Conservation (phyloP, 2,329 filamentous ascomycete genomes). For the Fusarium foetens region DNA sequence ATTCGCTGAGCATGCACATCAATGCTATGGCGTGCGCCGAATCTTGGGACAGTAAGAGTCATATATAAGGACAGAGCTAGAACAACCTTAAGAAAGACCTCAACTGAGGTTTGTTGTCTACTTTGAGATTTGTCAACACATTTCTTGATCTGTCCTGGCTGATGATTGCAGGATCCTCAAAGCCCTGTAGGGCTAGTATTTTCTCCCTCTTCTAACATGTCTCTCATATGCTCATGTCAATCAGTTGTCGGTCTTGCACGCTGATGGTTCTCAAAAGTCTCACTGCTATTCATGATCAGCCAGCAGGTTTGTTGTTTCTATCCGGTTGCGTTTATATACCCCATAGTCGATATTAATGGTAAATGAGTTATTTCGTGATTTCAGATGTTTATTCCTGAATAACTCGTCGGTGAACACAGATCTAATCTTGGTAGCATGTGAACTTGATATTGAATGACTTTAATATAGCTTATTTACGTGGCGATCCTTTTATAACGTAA, state of each 20-base stretch:
- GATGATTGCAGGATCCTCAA: slow-evolving; percentile 20
- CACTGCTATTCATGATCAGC: neutral
- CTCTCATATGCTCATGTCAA: neutral
- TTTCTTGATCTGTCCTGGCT: slow-evolving; percentile 3
- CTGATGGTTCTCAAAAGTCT: neutral
- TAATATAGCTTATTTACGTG: neutral
- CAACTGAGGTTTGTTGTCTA: neutral
- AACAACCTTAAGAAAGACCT: neutral
- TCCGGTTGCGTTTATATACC: slow-evolving; percentile 20
- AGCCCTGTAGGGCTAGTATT: neutral
- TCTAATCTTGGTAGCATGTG: neutral
- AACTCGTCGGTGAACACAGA: neutral
- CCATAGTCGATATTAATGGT: neutral
- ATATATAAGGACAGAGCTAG: neutral
- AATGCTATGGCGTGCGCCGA: slow-evolving; percentile 40
- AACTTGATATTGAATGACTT: neutral
- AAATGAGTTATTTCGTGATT: neutral
- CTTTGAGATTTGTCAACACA: neutral
- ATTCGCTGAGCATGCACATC: slow-evolving; percentile 36
- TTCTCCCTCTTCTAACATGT: neutral
- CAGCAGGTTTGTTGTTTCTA: neutral
- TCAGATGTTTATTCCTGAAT: neutral
- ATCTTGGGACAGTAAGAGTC: slow-evolving; percentile 20
- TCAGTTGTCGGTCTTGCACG: neutral
- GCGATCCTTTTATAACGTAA: neutral